Conservation (phyloP, 371 early-diverging fungal species). For the Funneliformis caledonium region DNA sequence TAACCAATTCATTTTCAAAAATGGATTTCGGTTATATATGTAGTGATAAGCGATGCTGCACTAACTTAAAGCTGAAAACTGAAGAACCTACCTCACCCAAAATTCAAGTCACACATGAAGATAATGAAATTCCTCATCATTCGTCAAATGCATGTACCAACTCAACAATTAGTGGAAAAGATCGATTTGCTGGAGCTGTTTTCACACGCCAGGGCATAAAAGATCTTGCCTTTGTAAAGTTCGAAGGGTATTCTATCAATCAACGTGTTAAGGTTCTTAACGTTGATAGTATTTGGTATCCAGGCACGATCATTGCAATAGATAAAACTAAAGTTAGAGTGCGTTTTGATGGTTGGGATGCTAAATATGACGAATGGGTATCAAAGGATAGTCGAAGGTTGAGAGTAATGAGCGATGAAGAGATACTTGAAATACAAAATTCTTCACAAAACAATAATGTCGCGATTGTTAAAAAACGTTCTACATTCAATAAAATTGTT, state of each 20-base stretch:
- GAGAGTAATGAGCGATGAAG: not conserved
- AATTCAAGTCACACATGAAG: not conserved
- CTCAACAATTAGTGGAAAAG: not conserved
- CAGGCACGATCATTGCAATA: not conserved
- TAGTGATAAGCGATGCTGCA: too few species aligned
- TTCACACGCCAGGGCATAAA: not conserved
- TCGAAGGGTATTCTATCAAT: not conserved
- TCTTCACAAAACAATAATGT: not conserved
- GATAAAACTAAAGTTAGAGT: not conserved
- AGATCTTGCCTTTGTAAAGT: not conserved
- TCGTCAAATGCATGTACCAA: not conserved
- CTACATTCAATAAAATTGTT: not conserved
- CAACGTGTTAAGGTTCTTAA: conserved; percentile 27
- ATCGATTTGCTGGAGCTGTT: not conserved
- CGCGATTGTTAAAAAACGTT: not conserved
- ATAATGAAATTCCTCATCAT: not conserved
- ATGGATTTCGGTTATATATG: not conserved
- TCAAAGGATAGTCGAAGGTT: not conserved
- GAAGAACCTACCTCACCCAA: not conserved
- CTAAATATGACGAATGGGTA: conserved; percentile 29
- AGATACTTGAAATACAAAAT: not conserved
- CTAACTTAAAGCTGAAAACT: too few species aligned
- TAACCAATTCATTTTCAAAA: not conserved
- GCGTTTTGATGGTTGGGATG: conserved; percentile 25
- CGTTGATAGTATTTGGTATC: conserved; percentile 19